These are phyloP conservation scores for Cladophialophora exuberans DNA, from an alignment of 2,329 filamentous ascomycete species.

Conservation along the genomic window DNA sequence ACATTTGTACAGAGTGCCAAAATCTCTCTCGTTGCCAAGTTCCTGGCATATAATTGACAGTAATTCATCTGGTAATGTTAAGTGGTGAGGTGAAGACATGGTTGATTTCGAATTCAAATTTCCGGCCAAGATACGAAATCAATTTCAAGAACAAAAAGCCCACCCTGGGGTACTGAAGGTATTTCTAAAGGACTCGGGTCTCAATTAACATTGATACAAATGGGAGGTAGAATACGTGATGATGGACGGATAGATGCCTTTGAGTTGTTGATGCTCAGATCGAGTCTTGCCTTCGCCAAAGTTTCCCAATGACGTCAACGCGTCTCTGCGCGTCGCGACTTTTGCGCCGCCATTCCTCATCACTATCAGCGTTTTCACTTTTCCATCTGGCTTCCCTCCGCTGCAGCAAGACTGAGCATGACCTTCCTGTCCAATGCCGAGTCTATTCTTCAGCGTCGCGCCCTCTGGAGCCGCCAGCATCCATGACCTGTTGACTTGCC, in stretches of 20 bases:
- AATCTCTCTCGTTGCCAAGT: constrained; percentile 60
- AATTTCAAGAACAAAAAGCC: not conserved
- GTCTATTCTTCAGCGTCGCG: constrained; percentile 56
- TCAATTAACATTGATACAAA: too few species aligned
- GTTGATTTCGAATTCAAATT: not conserved
- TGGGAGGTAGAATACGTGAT: too few species aligned
- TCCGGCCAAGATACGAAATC: not conserved
- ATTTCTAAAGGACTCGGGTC: too few species aligned
- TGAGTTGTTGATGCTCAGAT: not conserved
- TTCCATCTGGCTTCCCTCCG: not conserved
- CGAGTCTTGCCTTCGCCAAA: not conserved
- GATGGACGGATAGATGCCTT: not conserved
- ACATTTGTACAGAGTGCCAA: constrained; percentile 63
- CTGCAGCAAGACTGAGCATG: not conserved
- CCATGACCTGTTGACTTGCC: constrained; percentile 63
- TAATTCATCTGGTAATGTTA: constrained; percentile 32
- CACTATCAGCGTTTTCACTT: too few species aligned
- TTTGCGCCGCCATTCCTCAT: too few species aligned
- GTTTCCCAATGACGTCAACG: not conserved
- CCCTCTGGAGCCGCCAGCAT: constrained; percentile 60
- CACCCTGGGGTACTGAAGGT: too few species aligned
- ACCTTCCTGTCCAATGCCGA: constrained; percentile 37
- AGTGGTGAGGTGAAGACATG: constrained; percentile 19
- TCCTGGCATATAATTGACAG: constrained; percentile 56
- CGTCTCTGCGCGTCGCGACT: not conserved